phyloP scores from a whole-genome alignment of 2,329 filamentous ascomycete species.

The Clonostachys solani region DNA sequence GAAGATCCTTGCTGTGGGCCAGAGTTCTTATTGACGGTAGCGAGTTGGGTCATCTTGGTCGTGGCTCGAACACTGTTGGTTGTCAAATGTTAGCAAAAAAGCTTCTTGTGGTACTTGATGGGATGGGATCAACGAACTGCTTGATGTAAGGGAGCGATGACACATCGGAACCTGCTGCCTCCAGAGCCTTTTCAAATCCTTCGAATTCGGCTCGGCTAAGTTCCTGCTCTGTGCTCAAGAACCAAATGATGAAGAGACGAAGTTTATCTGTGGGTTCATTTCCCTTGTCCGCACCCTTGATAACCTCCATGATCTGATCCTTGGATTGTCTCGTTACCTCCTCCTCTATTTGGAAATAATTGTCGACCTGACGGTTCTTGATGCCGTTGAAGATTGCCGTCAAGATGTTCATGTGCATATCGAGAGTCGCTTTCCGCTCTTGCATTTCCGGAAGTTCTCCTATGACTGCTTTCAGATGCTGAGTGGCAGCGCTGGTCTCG shows the following conservation, averaged over 20 bases:
- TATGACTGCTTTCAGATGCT: conserved; percentile 94
- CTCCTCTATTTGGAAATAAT: conserved; percentile 94
- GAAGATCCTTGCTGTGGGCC: conserved; percentile 57
- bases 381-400: conserved; percentile 74
- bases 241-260: conserved; percentile 95
- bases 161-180: conserved; percentile 69
- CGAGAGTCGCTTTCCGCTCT: conserved; percentile 86
- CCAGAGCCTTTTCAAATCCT: conserved; percentile 80
- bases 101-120: not conserved
- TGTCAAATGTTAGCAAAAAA: not conserved
- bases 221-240: conserved; percentile 87
- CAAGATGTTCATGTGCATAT: conserved; percentile 99
- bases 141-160: conserved; percentile 80
- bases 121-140: conserved; percentile 51
- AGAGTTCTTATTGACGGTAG: conserved; percentile 76
- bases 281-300: conserved; percentile 79
- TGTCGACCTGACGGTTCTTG: conserved; percentile 91
- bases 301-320: conserved; percentile 79
- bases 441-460: conserved; percentile 86
- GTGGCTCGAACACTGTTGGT: conserved; percentile 75
- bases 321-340: conserved; percentile 89
- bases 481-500: conserved; percentile 82
- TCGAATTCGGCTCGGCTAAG: conserved; percentile 78
- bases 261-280: conserved; percentile 85
- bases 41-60: conserved; percentile 97